phyloP scores from a whole-genome alignment of 139 green algal species.

The Chlamydomonas schloesseri region DNA sequence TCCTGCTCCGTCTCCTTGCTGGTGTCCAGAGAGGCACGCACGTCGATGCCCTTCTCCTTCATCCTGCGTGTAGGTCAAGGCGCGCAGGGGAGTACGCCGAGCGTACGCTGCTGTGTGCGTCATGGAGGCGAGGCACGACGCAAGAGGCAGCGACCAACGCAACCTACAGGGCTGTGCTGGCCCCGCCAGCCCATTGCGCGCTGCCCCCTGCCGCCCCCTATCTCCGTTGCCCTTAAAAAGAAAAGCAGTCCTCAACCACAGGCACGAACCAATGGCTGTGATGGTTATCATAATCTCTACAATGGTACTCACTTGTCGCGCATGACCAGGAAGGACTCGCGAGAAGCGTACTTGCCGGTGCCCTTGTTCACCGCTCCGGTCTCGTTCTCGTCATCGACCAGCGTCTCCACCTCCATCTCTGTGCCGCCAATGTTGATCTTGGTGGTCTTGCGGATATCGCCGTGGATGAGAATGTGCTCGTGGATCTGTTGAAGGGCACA shows the following conservation, averaged over 20 bases:
- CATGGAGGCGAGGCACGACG: neutral
- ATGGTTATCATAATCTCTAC: neutral
- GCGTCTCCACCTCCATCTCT: slow-evolving; percentile 60
- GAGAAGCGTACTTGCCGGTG: slow-evolving; percentile 55
- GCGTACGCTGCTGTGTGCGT: too few species aligned
- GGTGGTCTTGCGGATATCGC: slow-evolving; percentile 65
- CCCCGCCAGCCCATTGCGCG: too few species aligned
- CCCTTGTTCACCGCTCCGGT: slow-evolving; percentile 45
- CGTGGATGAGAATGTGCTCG: slow-evolving; percentile 71
- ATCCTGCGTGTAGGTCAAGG: too few species aligned
- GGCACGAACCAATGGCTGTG: too few species aligned
- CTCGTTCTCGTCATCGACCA: slow-evolving; percentile 58
- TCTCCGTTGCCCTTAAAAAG: neutral
- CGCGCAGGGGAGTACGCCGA: too few species aligned
- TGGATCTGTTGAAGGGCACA: slow-evolving; percentile 40
- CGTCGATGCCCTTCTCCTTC: slow-evolving; percentile 59
- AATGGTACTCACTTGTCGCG: slow-evolving; percentile 21
- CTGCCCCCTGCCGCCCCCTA: too few species aligned
- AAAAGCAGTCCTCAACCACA: too few species aligned
- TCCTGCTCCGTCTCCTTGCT: neutral
- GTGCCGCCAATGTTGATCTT: slow-evolving; percentile 63
- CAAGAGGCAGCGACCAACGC: neutral
- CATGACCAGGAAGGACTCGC: slow-evolving; percentile 67
- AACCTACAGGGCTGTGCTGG: too few species aligned
- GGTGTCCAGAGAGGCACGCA: slow-evolving; percentile 54